Base-by-base conservation (phyloP, 192 early-diverging fungal species). In the Linnemannia hyalina region DNA sequence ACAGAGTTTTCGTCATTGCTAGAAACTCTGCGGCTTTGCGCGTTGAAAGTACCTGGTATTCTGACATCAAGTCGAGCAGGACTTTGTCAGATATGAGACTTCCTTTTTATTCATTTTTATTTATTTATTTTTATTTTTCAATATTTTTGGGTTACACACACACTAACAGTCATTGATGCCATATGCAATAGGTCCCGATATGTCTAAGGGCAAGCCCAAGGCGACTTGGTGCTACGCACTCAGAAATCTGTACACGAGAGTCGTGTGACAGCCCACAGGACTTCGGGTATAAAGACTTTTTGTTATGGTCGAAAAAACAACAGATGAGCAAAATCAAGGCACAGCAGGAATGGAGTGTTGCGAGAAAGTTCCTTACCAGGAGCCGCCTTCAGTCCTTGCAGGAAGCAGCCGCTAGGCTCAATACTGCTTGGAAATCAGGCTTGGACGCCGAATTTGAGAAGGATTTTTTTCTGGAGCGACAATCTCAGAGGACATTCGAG, bases 41-140 rank as follows among this genome's bases (percentile, higher is more conserved):
- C 69, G 69, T 76, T 38, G 70, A 42, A 75, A 57, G 74, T 82
- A 57, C 81, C 57, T 65, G 81, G 65, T 54, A 82, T 65, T 82
- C 75, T 76, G 81, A 82, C 81, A 71, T 18, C 23, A 32, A 71
- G 44, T 77, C 81, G 68, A 82, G 75, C 81, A 76, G 69, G 81
- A 73, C 29, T 36, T 20, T 82, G 81, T 77, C 75, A 71, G 75
- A 76, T 68, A 26, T 81, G 74, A 82, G 74, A 81, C 74, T 75
- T 75, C 54, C 35, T 35, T 32, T 54, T 55, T 81, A 71, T 55
- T 75, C n/a, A n/a, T n/a, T n/a, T n/a, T n/a, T n/a, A n/a, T n/a
- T n/a, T n/a, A n/a, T n/a, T n/a, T n/a, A n/a, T n/a, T 52, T 75
- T 75, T 75, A 52, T 74, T 69, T 55, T 44, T 75, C 40, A 26